Percentiles rank a stretch among this genome's conserved stretches.
These are phyloP conservation scores for Claviceps sp. DNA, from an alignment of 2,329 filamentous ascomycete genomes.

Conservation along the genomic window DNA sequence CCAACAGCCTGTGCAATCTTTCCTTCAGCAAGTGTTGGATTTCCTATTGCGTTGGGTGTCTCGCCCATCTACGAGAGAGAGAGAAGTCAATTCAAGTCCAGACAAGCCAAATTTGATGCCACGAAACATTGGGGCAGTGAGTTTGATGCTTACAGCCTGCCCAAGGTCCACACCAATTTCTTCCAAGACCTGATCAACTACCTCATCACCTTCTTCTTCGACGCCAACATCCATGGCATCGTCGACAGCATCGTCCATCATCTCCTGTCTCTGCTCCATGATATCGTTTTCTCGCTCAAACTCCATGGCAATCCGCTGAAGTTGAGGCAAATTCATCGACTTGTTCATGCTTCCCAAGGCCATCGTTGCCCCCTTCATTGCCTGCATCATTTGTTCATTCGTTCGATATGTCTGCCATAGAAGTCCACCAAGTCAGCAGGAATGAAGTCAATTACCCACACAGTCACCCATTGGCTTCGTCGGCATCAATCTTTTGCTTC, in stretches of 20 bases:
- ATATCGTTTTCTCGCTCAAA: conserved; percentile 98
- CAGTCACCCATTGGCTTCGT: not conserved
- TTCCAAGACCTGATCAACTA: conserved; percentile 90
- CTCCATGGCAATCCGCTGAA: conserved; percentile 96
- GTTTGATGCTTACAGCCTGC: conserved; percentile 53
- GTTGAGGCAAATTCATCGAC: conserved; percentile 89
- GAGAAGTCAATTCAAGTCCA: conserved; percentile 4
- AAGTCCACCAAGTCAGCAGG: conserved; percentile 5
- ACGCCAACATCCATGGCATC: conserved; percentile 83
- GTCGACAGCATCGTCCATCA: conserved; percentile 99
- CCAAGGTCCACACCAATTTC: conserved; percentile 93
- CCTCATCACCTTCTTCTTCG: conserved; percentile 92
- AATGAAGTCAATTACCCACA: not conserved
- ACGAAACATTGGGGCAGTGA: not conserved
- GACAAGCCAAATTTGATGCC: not conserved
- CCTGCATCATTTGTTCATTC: conserved; percentile 99
- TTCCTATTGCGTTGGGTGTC: conserved; percentile 74
- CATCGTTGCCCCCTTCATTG: conserved; percentile 94
- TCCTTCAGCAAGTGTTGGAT: conserved; percentile 56
- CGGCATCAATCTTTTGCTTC: not conserved
- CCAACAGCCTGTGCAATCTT: conserved; percentile 80
- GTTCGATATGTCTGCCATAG: conserved; percentile 71
- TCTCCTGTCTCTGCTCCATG: conserved; percentile 97
- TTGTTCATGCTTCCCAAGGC: conserved; percentile 94
- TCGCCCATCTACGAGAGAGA: conserved; percentile 62